Base-by-base conservation (phyloP, 352 stramenopile genomes). In the Phytophthora kernoviae region DNA sequence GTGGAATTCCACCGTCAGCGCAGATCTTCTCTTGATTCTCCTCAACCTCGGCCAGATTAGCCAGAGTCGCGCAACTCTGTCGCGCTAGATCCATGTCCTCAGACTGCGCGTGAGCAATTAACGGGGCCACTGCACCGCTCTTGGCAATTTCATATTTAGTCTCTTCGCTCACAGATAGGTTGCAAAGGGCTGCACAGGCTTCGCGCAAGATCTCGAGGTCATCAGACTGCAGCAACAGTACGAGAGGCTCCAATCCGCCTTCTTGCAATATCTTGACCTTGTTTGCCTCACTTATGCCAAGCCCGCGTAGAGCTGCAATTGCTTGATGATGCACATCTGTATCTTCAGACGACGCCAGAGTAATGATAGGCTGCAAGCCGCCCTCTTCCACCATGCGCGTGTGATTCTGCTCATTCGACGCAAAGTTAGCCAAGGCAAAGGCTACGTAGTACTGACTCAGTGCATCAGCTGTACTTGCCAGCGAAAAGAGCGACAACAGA, bases 131-230 rank as follows among this genome's bases (percentile, higher is more conserved):
- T 4, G 89, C 90, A 2, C 96, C 96, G 45, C 81, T 97, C 63
- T 98, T 98, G 15, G 90, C 85, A 33, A 99, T 96, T 68, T 99
- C 96, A 58, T 98, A 98, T 70, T 99, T 99, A 64, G 96, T 99
- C 65, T 99, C 96, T 47, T 98, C 95, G 27, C 87, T 93, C 30
- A 98, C 73, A 5, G 93, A 97, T 24, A 99, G 77, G 70, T 99
- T 99, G 61, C 90, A 98, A 0, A 99, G 71, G 3, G 93, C 94
- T 0, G 93, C 96, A 47, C 92, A 98, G 1, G 96, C 91, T 58
- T 99, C 96, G 0, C 94, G 81, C 9, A 98, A 71, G 30, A 99
- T 97, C 63, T 98, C 93, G 9, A 96, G 72, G 59, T 99, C 94
- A 37, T 88, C 71, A 0, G 89, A 96, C 46, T 90, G 65, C 11